These are phyloP conservation scores for Trapa incisa DNA, from an alignment of 345 rosid species.

Conservation along the genomic window DNA sequence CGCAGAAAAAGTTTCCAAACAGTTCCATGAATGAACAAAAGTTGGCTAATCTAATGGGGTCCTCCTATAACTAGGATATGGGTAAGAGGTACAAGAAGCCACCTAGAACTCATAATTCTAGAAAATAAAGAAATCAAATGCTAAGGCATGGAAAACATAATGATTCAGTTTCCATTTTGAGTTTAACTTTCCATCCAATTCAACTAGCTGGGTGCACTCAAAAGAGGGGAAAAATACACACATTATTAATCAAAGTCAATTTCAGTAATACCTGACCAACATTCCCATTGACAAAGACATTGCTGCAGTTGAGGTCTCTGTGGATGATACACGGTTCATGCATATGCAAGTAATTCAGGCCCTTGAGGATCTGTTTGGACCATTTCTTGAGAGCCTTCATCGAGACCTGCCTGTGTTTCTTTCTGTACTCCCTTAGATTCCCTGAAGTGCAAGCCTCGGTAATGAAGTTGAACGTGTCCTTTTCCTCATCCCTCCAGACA, in stretches of 20 bases:
- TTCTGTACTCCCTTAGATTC: slow-evolving; percentile 67
- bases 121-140: neutral
- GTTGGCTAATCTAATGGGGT: neutral
- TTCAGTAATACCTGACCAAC: slow-evolving; percentile 43
- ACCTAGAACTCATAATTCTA: neutral
- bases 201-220: neutral
- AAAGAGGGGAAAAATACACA: neutral
- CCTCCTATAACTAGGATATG: neutral
- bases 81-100: neutral
- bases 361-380: slow-evolving; percentile 73
- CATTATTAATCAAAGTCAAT: neutral
- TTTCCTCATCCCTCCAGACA: slow-evolving; percentile 50
- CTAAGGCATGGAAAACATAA: neutral
- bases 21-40: neutral
- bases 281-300: slow-evolving; percentile 77
- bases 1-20: neutral
- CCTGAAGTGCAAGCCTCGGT: slow-evolving; percentile 92
- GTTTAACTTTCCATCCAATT: neutral
- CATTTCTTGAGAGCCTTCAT: slow-evolving; percentile 79
- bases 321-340: slow-evolving; percentile 81
- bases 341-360: slow-evolving; percentile 63
- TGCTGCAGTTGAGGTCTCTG: slow-evolving; percentile 87
- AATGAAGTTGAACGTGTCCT: slow-evolving; percentile 56
- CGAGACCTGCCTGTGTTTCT: slow-evolving; percentile 69
- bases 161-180: neutral